A percentile compares a stretch with the other conserved stretches of the same genome.
Evolutionary conservation across 495 filamentous ascomycete genomes (phyloP).

Genomic region (Talaromyces stipitatus): DNA sequence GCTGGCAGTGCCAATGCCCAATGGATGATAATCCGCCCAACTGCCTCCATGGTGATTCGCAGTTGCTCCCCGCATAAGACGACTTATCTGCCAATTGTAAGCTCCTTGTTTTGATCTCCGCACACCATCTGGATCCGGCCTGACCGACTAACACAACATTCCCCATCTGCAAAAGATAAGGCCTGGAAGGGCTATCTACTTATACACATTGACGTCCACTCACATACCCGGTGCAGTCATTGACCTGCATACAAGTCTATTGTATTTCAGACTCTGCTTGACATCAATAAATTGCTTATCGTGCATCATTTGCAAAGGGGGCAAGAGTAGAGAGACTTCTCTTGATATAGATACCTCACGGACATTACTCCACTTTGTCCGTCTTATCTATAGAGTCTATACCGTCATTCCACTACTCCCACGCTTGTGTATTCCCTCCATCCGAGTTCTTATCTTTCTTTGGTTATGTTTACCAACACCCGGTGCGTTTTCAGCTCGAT

Average conservation of each 20-base stretch:
- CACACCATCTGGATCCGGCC: conserved; percentile 2
- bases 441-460: neutral
- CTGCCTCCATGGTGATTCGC: conserved; percentile 1
- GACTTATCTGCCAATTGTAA: neutral
- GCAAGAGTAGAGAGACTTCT: too few relatives aligned
- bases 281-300: neutral
- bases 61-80: conserved; percentile 1
- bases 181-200: neutral
- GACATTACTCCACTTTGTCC: neutral
- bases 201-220: conserved; percentile 1
- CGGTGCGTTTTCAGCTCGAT: neutral
- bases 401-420: neutral
- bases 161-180: conserved; percentile 2
- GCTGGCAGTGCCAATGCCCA: conserved; percentile 4
- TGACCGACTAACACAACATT: neutral
- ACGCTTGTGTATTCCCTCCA: neutral
- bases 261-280: neutral
- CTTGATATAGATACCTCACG: neutral
- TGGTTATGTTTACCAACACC: neutral
- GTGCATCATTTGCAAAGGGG: neutral
- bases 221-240: neutral
- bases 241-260: neutral
- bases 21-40: neutral
- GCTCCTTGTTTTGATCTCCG: conserved; percentile 2
- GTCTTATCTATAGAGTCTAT: conserved; percentile 1